These are phyloP conservation scores for Mycena latifolia DNA, from an alignment of 768 basidiomycete species.

Conservation along the genomic window DNA sequence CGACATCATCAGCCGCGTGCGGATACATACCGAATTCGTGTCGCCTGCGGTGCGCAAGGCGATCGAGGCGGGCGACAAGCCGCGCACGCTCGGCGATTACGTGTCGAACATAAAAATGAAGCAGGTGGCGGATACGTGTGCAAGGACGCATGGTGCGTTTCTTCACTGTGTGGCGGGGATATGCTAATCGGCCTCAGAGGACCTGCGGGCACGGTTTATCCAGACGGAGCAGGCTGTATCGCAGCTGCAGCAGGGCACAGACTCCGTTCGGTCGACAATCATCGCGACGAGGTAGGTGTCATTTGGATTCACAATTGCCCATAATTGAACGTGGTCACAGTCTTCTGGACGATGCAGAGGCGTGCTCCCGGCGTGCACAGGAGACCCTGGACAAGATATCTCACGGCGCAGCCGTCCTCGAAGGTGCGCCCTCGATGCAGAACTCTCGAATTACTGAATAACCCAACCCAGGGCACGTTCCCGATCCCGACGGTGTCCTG, in stretches of 20 bases:
- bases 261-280: conserved; percentile 66
- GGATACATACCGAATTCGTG: conserved; percentile 82
- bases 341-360: conserved; percentile 70
- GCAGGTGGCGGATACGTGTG: conserved; percentile 81
- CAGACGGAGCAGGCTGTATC: conserved; percentile 66
- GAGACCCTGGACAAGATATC: conserved; percentile 70
- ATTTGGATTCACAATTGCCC: neutral
- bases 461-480: conserved; percentile 52
- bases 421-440: conserved; percentile 50
- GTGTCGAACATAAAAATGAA: conserved; percentile 85
- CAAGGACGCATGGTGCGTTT: conserved; percentile 73
- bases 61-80: conserved; percentile 77
- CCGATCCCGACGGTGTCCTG: conserved; percentile 62
- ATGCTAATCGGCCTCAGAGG: conserved; percentile 55
- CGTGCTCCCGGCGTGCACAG: conserved; percentile 66
- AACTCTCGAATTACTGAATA: no score
- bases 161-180: neutral
- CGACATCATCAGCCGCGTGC: conserved; percentile 74
- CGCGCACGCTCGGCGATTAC: conserved; percentile 83
- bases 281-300: conserved; percentile 58
- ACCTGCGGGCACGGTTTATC: conserved; percentile 66
- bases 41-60: conserved; percentile 74
- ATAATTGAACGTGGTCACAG: conserved; percentile 47
- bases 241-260: conserved; percentile 68
- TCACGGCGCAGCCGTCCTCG: conserved; percentile 59